These are phyloP conservation scores for Lachnellula occidentalis DNA, from an alignment of 2,329 filamentous ascomycete species.

Conservation along the genomic window DNA sequence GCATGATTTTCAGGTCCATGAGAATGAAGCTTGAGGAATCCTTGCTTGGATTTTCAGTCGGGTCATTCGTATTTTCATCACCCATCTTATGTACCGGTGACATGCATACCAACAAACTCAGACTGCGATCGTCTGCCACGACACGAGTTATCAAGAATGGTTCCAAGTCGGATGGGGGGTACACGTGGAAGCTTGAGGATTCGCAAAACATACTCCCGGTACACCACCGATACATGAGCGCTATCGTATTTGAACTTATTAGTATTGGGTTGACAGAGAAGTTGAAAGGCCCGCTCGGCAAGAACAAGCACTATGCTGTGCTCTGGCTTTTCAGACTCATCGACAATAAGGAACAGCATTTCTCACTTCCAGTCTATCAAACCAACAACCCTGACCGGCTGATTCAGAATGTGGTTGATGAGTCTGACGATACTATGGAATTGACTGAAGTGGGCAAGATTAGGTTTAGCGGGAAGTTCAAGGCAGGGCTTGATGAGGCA, in stretches of 20 bases:
- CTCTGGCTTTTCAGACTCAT: constrained; percentile 14
- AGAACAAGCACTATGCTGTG: constrained; percentile 14
- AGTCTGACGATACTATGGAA: constrained; percentile 11
- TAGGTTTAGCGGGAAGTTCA: constrained; percentile 10
- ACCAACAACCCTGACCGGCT: constrained; percentile 14
- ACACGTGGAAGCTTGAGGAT: constrained; percentile 7
- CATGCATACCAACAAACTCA: constrained; percentile 10
- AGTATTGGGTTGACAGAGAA: constrained; percentile 4
- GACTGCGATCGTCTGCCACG: constrained; percentile 10
- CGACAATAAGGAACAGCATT: constrained; percentile 11
- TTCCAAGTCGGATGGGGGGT: constrained; percentile 1
- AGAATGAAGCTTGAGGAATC: constrained; percentile 18
- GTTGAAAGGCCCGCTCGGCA: constrained; percentile 9
- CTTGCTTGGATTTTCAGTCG: constrained; percentile 12
- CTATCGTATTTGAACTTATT: constrained; percentile 13
- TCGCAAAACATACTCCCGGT: constrained; percentile 11
- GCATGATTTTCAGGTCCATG: constrained; percentile 19
- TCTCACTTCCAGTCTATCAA: constrained; percentile 14
- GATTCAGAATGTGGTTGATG: constrained; percentile 13
- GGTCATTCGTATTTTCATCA: constrained; percentile 13
- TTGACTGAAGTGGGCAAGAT: constrained; percentile 13
- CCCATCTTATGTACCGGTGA: constrained; percentile 12
- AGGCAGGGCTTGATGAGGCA: constrained; percentile 14
- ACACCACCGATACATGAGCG: constrained; percentile 11
- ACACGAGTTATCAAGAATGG: constrained; percentile 10